A percentile compares a stretch with the other conserved stretches of the same genome.
These are phyloP conservation scores for Akanthomyces lecanii DNA, from an alignment of 2,329 filamentous ascomycete species.

Conservation along the genomic window DNA sequence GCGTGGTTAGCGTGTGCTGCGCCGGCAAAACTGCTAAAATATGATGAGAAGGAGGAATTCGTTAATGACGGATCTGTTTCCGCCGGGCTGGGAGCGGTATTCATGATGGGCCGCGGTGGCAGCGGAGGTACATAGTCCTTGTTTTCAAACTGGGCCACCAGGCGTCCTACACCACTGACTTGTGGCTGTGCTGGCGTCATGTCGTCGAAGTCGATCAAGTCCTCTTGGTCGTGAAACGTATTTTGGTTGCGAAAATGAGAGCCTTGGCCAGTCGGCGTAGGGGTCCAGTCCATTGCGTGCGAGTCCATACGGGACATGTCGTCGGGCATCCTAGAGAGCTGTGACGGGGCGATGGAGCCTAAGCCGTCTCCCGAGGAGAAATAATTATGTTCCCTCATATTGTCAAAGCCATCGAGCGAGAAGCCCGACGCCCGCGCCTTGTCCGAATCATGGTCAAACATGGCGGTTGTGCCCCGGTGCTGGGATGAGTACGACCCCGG, in stretches of 20 bases:
- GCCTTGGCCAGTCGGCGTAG: constrained; percentile 28
- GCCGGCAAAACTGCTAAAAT: constrained; percentile 29
- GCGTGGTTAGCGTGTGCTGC: constrained; percentile 26
- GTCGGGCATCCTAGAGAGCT: constrained; percentile 5
- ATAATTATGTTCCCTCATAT: not conserved
- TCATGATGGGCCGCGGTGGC: constrained; percentile 31
- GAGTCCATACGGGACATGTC: constrained; percentile 5
- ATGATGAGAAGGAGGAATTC: constrained; percentile 27
- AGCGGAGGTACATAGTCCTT: constrained; percentile 34
- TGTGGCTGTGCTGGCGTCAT: constrained; percentile 15
- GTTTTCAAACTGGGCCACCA: constrained; percentile 40
- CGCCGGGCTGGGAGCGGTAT: constrained; percentile 26
- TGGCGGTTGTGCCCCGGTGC: not conserved
- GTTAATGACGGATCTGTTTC: constrained; percentile 24
- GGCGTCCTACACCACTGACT: constrained; percentile 31
- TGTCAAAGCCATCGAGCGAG: constrained; percentile 4
- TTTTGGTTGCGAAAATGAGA: constrained; percentile 19
- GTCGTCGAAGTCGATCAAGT: constrained; percentile 21
- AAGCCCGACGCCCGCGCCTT: constrained; percentile 5
- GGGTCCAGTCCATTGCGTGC: constrained; percentile 36
- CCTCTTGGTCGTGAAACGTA: constrained; percentile 14
- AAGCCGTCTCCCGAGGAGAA: constrained; percentile 1
- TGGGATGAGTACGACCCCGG: not conserved
- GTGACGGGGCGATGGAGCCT: constrained; percentile 5
- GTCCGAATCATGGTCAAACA: constrained; percentile 14